Conservation (phyloP, 352 stramenopile species). For the Pythium brassicae region DNA sequence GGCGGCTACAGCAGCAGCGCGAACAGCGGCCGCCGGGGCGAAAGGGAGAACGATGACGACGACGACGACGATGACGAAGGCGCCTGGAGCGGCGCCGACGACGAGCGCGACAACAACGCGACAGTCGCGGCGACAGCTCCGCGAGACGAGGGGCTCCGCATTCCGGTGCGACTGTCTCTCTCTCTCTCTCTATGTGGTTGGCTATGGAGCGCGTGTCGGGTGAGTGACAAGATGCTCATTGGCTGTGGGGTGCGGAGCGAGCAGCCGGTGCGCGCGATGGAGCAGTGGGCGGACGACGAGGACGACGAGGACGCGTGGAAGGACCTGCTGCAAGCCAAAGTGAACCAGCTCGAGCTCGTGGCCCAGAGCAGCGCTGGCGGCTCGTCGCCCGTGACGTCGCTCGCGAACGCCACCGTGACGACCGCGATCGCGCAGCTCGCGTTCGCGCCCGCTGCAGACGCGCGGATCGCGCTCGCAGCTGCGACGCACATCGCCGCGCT, state of each 20-base stretch:
- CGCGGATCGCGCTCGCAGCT: constrained; percentile 12
- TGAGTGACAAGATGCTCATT: too few species aligned
- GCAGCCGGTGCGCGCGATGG: constrained; percentile 37
- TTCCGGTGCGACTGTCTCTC: constrained; percentile 2
- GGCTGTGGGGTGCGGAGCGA: too few species aligned
- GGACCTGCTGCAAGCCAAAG: constrained; percentile 67
- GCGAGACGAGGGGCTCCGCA: neutral
- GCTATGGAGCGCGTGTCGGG: too few species aligned
- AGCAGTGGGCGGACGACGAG: constrained; percentile 73
- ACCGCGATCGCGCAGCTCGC: neutral
- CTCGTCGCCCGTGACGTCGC: constrained; percentile 1
- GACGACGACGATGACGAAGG: constrained; percentile 37
- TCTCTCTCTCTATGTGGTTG: too few species aligned
- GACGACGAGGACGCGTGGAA: constrained; percentile 81
- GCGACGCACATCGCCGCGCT: constrained; percentile 11
- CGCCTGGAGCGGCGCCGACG: constrained; percentile 47
- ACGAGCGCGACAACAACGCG: constrained; percentile 4
- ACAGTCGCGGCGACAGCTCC: constrained; percentile 9
- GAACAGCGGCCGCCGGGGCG: too few species aligned
- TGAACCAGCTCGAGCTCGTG: constrained; percentile 70
- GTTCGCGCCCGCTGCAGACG: constrained; percentile 13
- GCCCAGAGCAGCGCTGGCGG: constrained; percentile 30
- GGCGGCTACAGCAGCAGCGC: too few species aligned
- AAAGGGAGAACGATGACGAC: too few species aligned
- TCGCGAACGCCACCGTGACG: neutral